phyloP scores from a whole-genome alignment of 345 rosid species.

The Anastatica hierochuntica region DNA sequence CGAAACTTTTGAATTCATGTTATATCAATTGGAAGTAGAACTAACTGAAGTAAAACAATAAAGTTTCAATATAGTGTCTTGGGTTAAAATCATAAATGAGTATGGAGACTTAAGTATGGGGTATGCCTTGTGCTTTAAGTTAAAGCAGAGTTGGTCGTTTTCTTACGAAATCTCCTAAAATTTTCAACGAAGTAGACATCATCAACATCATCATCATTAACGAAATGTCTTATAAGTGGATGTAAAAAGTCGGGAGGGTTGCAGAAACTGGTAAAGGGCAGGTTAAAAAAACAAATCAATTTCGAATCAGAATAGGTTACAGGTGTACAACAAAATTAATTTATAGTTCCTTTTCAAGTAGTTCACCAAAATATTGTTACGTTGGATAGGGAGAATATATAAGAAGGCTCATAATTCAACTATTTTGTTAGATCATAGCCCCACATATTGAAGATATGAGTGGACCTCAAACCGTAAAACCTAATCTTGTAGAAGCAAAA shows the following conservation, averaged over 20 bases:
- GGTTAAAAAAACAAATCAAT: background rate
- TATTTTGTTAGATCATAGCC: background rate
- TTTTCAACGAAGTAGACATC: constrained; percentile 15
- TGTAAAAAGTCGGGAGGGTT: constrained; percentile 1
- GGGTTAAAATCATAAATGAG: constrained; percentile 1
- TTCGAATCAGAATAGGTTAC: constrained; percentile 15
- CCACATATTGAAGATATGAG: background rate
- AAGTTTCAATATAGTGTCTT: background rate
- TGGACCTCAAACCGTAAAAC: background rate
- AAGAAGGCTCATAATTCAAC: background rate
- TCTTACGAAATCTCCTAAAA: background rate
- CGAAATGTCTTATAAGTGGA: background rate
- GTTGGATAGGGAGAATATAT: too few relatives aligned
- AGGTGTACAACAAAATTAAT: background rate
- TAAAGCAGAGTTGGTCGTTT: background rate
- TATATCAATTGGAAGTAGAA: background rate
- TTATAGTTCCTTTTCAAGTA: constrained; percentile 12
- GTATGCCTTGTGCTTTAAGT: constrained; percentile 14
- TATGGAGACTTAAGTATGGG: constrained; percentile 4
- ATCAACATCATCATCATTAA: constrained; percentile 6
- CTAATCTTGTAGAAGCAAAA: constrained; percentile 9
- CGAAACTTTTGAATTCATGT: background rate
- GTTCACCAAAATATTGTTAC: constrained; percentile 15
- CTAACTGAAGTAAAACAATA: background rate
- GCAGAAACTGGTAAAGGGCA: constrained; percentile 15